Base-by-base conservation (phyloP, 1,284 basidiomycete species). In the Pseudozyma sp. region DNA sequence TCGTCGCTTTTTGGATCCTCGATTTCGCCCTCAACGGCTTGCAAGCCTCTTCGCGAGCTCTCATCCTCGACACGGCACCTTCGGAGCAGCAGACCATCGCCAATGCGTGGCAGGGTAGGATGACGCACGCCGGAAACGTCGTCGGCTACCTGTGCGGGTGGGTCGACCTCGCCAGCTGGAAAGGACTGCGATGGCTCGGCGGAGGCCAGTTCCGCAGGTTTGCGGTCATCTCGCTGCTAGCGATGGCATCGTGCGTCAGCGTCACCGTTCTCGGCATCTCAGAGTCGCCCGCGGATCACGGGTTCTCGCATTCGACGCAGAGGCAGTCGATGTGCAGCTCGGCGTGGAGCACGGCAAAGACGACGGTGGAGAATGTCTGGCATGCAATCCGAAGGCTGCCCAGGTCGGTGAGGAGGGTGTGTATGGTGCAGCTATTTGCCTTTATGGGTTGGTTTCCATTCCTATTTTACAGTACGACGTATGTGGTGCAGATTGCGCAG, bases 181-280 rank as follows among this genome's bases (percentile, higher is more conserved):
- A 91, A 3, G 85, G 93, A 48, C 88, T 98, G 46, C 86, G 89
- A 16, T 88, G 92, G 59, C 86, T 98, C n/a, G 94, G 95, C 37
- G 95, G 94, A 3, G 90, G 89, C 40, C 97, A 99, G 84, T 99
- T 99, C 87, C 90, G 96, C 73, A 96, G 96, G 84, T 94, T 99
- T 81, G 96, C 94, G 79, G 87, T 98, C 44, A 87, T 98, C 62
- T 91, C 91, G 74, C 90, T 96, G 68, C 75, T 91, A 40, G 89
- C 95, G 52, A 89, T 98, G 30, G 88, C 91, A 10, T 72, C 87
- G 46, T 94, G 93, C 2, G 93, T 98, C 17, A 91, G 89, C 87
- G 89, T 93, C 50, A 98, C 96, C 1, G 96, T 94, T 80, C 88
- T 88, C 80, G 91, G 86, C 34, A 92, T 94, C 66, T 88, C 91